phyloP scores from a whole-genome alignment of 352 stramenopile genomes.

The Poterioochromonas sp. region DNA sequence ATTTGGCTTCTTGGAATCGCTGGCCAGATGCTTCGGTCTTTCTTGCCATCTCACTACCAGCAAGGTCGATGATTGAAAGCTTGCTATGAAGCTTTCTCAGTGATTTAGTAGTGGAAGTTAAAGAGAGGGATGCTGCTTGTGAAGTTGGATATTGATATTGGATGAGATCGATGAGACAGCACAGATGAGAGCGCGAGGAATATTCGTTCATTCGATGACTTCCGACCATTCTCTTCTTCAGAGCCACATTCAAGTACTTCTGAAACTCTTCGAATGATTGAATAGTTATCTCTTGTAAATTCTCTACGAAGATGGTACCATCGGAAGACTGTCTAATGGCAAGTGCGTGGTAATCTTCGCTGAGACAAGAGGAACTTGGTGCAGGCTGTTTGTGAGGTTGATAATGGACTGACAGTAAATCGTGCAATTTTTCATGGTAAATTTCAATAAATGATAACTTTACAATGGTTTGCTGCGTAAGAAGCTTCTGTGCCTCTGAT shows the following conservation, averaged over 20 bases:
- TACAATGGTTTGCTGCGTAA: not conserved
- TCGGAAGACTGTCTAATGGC: not conserved
- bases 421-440: conserved; percentile 14
- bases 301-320: not conserved
- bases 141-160: too few species aligned
- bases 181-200: not conserved
- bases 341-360: not conserved
- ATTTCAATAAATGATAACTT: conserved; percentile 24
- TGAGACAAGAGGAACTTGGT: too few species aligned
- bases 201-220: not conserved
- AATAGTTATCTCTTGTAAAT: not conserved
- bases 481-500: not conserved
- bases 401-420: not conserved
- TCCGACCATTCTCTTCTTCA: not conserved
- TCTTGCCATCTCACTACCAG: conserved; percentile 22
- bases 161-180: not conserved
- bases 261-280: not conserved
- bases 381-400: not conserved
- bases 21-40: not conserved
- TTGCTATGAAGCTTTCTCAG: not conserved
- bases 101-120: too few species aligned
- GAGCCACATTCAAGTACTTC: not conserved
- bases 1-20: conserved; percentile 1
- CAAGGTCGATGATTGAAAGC: not conserved
- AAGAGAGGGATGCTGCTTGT: too few species aligned